Conservation (phyloP, 768 basidiomycete species). For the Hirschioporus abietinus region DNA sequence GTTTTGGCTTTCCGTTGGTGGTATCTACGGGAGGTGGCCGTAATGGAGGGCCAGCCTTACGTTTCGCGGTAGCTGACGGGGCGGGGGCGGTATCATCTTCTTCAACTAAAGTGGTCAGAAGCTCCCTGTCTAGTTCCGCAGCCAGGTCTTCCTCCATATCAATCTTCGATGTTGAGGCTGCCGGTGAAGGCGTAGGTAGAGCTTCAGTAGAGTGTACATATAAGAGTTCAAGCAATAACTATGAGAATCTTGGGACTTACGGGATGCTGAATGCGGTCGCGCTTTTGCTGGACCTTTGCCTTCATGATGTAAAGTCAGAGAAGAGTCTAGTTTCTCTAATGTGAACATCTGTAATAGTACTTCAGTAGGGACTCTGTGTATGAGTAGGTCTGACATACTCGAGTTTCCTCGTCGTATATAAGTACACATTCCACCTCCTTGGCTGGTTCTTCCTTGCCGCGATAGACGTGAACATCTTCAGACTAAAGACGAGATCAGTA, state of each 20-base stretch:
- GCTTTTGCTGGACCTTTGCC: conserved; percentile 29
- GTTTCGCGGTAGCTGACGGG: not conserved
- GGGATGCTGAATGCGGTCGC: conserved; percentile 22
- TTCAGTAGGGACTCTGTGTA: conserved; percentile 9
- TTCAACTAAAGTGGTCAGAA: conserved; percentile 24
- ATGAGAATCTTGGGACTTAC: conserved; percentile 17
- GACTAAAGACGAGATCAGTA: conserved; percentile 27
- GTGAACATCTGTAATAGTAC: conserved; percentile 51
- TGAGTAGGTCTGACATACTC: conserved; percentile 36
- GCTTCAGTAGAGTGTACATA: conserved; percentile 11
- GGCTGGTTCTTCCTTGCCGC: conserved; percentile 50
- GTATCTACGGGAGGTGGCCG: conserved; percentile 39
- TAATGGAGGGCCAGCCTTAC: conserved; percentile 25
- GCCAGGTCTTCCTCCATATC: conserved; percentile 14
- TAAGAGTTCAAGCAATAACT: not conserved
- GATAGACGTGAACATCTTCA: conserved; percentile 50
- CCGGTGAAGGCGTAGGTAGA: conserved; percentile 20
- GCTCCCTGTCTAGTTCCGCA: conserved; percentile 24
- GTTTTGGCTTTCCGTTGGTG: conserved; percentile 22
- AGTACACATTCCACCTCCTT: conserved; percentile 74
- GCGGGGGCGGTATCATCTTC: conserved; percentile 25
- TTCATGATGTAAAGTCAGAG: conserved; percentile 48
- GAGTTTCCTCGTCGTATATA: conserved; percentile 72
- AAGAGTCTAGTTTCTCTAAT: conserved; percentile 71
- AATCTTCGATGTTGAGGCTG: conserved; percentile 21